Conservation (phyloP, 2,329 filamentous ascomycete genomes). For the Camillea tinctor region DNA sequence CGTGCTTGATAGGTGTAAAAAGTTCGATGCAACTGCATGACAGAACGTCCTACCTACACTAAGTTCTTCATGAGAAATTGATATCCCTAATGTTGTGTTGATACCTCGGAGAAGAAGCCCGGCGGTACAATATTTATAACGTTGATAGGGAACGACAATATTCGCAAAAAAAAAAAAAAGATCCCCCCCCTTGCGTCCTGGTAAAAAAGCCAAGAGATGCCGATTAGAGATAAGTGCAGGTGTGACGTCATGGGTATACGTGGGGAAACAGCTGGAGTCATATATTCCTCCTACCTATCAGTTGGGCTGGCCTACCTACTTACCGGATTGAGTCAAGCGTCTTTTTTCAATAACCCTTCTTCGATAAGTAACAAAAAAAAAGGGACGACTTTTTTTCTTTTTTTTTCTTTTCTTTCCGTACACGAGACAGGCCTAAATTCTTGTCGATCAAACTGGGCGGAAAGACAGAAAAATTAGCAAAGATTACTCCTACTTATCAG, state of each 20-base stretch:
- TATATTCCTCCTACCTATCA: not conserved
- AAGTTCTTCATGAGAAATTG: not conserved
- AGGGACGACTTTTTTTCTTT: not conserved
- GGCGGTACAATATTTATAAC: not conserved
- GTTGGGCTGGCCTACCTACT: not conserved
- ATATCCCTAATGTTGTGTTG: not conserved
- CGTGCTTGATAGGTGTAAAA: not conserved
- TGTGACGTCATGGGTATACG: not conserved
- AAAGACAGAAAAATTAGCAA: not conserved
- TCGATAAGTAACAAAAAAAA: not conserved
- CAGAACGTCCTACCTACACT: not conserved
- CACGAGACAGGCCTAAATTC: not conserved
- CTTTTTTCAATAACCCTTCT: too few species aligned
- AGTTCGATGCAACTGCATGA: not conserved
- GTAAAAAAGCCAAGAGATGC: not conserved
- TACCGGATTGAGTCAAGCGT: not conserved
- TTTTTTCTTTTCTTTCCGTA: too few species aligned
- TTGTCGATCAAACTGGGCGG: not conserved
- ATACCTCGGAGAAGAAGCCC: not conserved
- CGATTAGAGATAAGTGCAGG: not conserved
- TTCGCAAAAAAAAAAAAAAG: not conserved
- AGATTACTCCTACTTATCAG: not conserved
- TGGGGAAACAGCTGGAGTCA: not conserved
- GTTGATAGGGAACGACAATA: not conserved
- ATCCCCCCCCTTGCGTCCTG: not conserved